Conservation (phyloP, 2,329 filamentous ascomycete genomes). For the Didymella arachidicola region DNA sequence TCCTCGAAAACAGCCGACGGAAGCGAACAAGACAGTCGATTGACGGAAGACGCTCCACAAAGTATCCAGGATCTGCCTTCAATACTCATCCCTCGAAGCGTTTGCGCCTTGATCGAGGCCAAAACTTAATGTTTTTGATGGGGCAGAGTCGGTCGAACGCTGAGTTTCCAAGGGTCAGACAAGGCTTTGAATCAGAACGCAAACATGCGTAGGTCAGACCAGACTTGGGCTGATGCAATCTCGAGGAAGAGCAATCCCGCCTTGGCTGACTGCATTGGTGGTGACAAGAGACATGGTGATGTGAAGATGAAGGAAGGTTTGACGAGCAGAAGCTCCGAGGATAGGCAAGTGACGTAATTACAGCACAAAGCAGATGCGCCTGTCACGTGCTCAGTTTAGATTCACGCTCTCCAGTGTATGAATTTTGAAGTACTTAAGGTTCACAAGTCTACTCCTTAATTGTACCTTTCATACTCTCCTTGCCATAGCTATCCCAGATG, state of each 20-base stretch:
- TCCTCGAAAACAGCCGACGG: neutral
- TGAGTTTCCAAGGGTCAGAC: neutral
- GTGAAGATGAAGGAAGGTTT: slow-evolving; percentile 3
- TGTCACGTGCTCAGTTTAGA: neutral
- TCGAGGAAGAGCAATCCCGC: neutral
- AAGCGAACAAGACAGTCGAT: neutral
- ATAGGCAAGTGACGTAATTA: slow-evolving; percentile 3
- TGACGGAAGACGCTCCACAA: neutral
- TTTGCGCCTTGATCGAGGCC: neutral
- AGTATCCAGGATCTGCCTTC: neutral
- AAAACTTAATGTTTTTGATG: neutral
- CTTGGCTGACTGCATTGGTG: neutral
- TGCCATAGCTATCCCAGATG: slow-evolving; percentile 46
- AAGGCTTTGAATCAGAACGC: neutral
- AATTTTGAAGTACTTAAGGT: neutral
- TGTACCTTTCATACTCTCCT: slow-evolving; percentile 41
- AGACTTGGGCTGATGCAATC: neutral
- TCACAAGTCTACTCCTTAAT: slow-evolving; percentile 31
- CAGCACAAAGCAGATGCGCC: neutral
- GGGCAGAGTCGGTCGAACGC: neutral
- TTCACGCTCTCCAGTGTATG: neutral
- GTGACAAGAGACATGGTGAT: neutral
- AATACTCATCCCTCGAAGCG: neutral
- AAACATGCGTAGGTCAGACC: neutral
- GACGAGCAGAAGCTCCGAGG: neutral